Conservation (phyloP, 257 asterid genomes). For the Penstemon newberryi region DNA sequence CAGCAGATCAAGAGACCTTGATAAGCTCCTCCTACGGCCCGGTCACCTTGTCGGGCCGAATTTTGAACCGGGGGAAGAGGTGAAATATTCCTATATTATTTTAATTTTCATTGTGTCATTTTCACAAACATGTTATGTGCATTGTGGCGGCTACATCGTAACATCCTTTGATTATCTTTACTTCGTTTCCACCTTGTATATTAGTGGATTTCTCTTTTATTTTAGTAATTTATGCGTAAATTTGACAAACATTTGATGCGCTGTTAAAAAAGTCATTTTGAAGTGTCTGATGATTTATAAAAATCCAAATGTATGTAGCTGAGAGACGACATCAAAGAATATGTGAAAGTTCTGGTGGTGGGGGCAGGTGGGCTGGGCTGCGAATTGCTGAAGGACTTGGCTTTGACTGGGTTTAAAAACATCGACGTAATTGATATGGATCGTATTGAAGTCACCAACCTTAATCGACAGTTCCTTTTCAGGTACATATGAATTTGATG, state of each 20-base stretch:
- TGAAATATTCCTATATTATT: slow-evolving; percentile 26
- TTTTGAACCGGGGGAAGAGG: slow-evolving; percentile 79
- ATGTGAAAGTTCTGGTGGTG: slow-evolving; percentile 78
- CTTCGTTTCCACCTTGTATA: background rate
- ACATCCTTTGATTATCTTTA: slow-evolving; percentile 18
- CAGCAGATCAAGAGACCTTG: slow-evolving; percentile 97
- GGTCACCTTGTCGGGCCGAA: slow-evolving; percentile 76
- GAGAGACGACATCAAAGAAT: slow-evolving; percentile 81
- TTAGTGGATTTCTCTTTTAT: slow-evolving; percentile 1
- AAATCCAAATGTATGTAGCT: slow-evolving; percentile 40
- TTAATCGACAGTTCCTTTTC: slow-evolving; percentile 94
- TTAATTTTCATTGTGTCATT: slow-evolving; percentile 14
- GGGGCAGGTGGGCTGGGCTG: slow-evolving; percentile 99
- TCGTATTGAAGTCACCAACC: slow-evolving; percentile 92
- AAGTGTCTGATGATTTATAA: slow-evolving; percentile 21
- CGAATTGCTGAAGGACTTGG: slow-evolving; percentile 95
- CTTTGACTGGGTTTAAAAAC: slow-evolving; percentile 79
- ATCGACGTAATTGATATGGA: slow-evolving; percentile 98
- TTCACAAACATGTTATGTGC: slow-evolving; percentile 26
- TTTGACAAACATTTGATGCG: slow-evolving; percentile 23
- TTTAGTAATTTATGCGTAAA: slow-evolving; percentile 7
- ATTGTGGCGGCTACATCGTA: slow-evolving; percentile 10
- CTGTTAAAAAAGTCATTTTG: background rate
- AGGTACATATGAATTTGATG: slow-evolving; percentile 46
- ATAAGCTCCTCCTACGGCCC: slow-evolving; percentile 87